Base-by-base conservation (phyloP, 148 eudicot genomes). In the Dianthus caryophyllus region DNA sequence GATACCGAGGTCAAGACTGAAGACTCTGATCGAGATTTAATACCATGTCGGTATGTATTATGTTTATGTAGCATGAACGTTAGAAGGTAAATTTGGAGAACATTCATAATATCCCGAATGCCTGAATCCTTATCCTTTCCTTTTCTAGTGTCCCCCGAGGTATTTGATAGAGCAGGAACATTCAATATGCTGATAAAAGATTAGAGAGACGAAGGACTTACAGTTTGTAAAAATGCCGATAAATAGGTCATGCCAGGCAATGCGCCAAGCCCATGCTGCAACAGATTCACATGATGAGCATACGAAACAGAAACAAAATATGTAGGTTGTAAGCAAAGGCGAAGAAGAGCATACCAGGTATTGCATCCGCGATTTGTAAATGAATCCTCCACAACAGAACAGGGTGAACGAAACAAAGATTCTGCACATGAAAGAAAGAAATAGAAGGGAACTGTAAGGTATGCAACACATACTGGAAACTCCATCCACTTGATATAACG, bases 211-310 rank as follows among this genome's bases (percentile, higher is more conserved):
- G 36, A 64, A 15, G 20, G 59, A 81, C 96, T 89, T 79, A 89
- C 97, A 61, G 96, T 82, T 81, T 89, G 93, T 60, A 92, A 79
- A 54, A 90, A 85, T 9, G 88, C 97, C 38, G 97, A 89, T 57
- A 92, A 66, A 69, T 82, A 68, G 33, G 83, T 80, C 84, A 87
- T 81, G 68, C 97, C 96, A 14, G 96, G 96, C 71, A 92, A 73
- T 58, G 97, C 96, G 78, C 89, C 91, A 72, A 87, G 78, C 48
- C 97, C 97, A 17, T 63, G 84, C 96, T 89, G 94, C 85, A 87
- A 59, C 44, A 27, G 39, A 71, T 52, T 10, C 9, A 55, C 26
- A 73, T 6, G 22, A 58, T 51, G 24, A 65, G 25, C 21, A 67
- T 38, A 50, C 41, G 61, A n/a, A n/a, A n/a, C 18, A 66, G 54